phyloP scores from a whole-genome alignment of 176 grass and related monocot species.

The Cenchrus fungigraminus region DNA sequence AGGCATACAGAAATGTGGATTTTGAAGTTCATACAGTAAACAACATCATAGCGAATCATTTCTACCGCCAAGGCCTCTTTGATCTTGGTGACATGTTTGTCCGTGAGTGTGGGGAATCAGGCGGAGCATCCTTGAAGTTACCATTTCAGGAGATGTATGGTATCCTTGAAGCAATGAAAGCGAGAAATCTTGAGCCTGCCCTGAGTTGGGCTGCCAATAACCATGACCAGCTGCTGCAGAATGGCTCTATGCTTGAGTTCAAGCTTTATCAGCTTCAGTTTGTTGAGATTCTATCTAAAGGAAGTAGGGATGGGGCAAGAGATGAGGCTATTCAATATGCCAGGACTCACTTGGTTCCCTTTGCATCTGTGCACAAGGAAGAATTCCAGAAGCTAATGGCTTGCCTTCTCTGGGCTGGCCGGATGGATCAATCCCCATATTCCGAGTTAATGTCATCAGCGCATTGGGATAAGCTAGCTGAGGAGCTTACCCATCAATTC shows the following conservation, averaged over 20 bases:
- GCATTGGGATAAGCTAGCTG: constrained; percentile 70
- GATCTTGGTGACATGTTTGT: constrained; percentile 78
- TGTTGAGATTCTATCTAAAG: constrained; percentile 71
- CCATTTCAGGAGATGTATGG: constrained; percentile 84
- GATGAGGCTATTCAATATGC: constrained; percentile 69
- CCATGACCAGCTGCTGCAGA: constrained; percentile 56
- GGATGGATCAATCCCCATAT: constrained; percentile 84
- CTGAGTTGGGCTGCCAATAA: constrained; percentile 77
- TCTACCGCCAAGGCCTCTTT: constrained; percentile 80
- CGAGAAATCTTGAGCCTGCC: constrained; percentile 71
- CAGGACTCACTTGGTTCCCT: constrained; percentile 55
- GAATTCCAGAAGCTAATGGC: constrained; percentile 77
- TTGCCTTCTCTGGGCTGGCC: constrained; percentile 70
- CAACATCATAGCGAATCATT: constrained; percentile 76
- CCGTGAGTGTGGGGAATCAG: constrained; percentile 54
- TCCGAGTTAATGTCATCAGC: constrained; percentile 59
- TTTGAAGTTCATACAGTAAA: constrained; percentile 72
- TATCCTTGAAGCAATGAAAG: constrained; percentile 79
- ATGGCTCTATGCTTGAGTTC: constrained; percentile 79
- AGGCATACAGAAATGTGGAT: constrained; percentile 81
- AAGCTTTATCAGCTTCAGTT: constrained; percentile 89
- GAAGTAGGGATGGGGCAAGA: constrained; percentile 46
- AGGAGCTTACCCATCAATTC: constrained; percentile 79
- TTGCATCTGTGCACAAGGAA: constrained; percentile 51
- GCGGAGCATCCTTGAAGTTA: constrained; percentile 57